Percentiles rank a stretch among this genome's conserved stretches.
Evolutionary conservation across 2,329 filamentous ascomycete species (phyloP).

Genomic region (Bipolaris cookei): DNA sequence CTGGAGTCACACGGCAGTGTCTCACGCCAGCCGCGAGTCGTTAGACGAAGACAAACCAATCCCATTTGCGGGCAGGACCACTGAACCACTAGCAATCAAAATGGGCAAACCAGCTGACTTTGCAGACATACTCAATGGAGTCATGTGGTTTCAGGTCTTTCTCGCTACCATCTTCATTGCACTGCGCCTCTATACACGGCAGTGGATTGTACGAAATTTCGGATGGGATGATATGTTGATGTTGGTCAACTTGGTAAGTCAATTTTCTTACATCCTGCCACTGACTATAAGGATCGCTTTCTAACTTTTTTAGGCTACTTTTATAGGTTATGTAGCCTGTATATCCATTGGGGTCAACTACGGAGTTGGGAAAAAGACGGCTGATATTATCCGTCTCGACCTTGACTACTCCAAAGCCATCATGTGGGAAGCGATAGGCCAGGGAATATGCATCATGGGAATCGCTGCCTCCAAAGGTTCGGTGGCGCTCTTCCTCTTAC

Average conservation of each 20-base stretch:
- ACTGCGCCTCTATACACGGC: constrained; percentile 37
- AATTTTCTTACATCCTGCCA: neutral
- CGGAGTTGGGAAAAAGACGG: constrained; percentile 37
- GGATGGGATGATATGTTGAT: constrained; percentile 43
- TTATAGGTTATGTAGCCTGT: constrained; percentile 35
- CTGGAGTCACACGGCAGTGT: neutral
- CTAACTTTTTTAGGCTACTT: constrained; percentile 24
- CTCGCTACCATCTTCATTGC: constrained; percentile 34
- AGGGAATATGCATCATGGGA: constrained; percentile 41
- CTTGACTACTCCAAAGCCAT: constrained; percentile 39
- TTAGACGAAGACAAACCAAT: neutral
- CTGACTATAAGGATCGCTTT: neutral
- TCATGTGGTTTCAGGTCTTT: constrained; percentile 41
- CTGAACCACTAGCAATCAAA: neutral
- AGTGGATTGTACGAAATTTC: constrained; percentile 34
- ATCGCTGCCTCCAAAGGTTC: constrained; percentile 41
- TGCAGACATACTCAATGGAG: constrained; percentile 33
- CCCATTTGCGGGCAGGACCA: neutral
- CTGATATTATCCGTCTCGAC: constrained; percentile 23
- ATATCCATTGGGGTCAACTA: constrained; percentile 34
- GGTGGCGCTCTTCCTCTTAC: constrained; percentile 40
- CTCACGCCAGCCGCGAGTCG: neutral
- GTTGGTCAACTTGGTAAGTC: constrained; percentile 35
- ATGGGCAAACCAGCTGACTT: constrained; percentile 34
- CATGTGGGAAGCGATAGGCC: constrained; percentile 42